Conservation (phyloP, 169 alveolate species). For the Cryptosporidium sp. region DNA sequence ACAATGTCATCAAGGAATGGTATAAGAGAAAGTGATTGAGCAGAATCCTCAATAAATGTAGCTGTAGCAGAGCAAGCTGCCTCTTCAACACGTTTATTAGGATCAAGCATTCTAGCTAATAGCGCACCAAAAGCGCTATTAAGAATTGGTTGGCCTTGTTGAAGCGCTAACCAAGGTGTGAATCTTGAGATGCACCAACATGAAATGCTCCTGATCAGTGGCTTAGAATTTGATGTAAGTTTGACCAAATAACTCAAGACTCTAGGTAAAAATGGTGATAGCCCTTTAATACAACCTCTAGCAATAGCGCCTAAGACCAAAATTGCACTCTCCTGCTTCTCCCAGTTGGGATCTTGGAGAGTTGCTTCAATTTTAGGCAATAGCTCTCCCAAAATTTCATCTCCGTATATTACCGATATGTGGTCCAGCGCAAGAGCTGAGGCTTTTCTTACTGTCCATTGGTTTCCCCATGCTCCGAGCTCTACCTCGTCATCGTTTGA, state of each 20-base stretch:
- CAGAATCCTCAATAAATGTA: slow-evolving; percentile 87
- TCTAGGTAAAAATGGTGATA: slow-evolving; percentile 87
- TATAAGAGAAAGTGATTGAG: slow-evolving; percentile 77
- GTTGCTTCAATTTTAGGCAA: slow-evolving; percentile 85
- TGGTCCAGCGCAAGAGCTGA: slow-evolving; percentile 87
- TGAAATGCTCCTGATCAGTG: slow-evolving; percentile 90
- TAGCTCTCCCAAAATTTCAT: slow-evolving; percentile 81
- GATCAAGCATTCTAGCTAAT: slow-evolving; percentile 85
- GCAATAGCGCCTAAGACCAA: slow-evolving; percentile 92
- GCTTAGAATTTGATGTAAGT: slow-evolving; percentile 84
- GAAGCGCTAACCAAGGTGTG: slow-evolving; percentile 86
- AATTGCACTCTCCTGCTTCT: slow-evolving; percentile 89
- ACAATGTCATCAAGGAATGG: slow-evolving; percentile 84
- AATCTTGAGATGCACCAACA: slow-evolving; percentile 92
- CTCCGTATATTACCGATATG: slow-evolving; percentile 82
- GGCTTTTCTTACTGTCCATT: slow-evolving; percentile 92
- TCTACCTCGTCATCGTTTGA: slow-evolving; percentile 81
- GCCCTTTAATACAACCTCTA: slow-evolving; percentile 86
- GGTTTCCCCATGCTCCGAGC: slow-evolving; percentile 88
- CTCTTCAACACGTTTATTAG: slow-evolving; percentile 93
- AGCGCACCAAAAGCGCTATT: slow-evolving; percentile 79
- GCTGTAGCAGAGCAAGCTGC: slow-evolving; percentile 94
- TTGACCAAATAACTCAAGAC: slow-evolving; percentile 85
- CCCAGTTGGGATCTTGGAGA: slow-evolving; percentile 89
- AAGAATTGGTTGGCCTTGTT: slow-evolving; percentile 76